Base-by-base conservation (phyloP, 768 basidiomycete genomes). In the Termitomyces sp. region DNA sequence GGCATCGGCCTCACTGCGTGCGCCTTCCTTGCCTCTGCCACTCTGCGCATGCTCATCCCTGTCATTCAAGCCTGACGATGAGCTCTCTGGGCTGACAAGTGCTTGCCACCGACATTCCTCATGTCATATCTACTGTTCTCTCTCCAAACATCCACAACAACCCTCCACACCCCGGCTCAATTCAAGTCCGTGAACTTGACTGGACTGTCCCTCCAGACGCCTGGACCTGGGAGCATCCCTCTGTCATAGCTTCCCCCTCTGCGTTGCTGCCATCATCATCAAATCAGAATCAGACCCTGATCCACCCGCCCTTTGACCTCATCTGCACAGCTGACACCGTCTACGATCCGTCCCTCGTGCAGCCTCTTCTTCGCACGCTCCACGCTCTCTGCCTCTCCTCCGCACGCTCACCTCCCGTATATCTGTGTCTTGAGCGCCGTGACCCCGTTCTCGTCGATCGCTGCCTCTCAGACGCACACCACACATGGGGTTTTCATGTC, bases 321-420 rank as follows among this genome's bases (percentile, higher is more conserved):
- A 84, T 97, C 60, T 67, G 88, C 51, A 83, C 90, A 11, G 85
- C 93, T 51, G 93, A 96, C 69, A 95, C 93, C 0, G 71, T 94
- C 38, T 95, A 93, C 67, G 66, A 74, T 26, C 63, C 74, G 2
- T 71, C 77, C 3, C 83, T 94, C 45, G 68, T 85, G 34, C 64
- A 74, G 15, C 92, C 90, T 0, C 81, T 95, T 48, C 77, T 93
- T 24, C 78, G 82, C 52, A 82, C 90, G 17, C 68, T 93, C 5
- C 78, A 78, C 38, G 71, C 73, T 22, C 70, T 91, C 19, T 79
- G 77, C 64, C 66, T 62, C 7, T 51, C 66, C 44, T 81, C 80
- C 34, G 51, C 64, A 35, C 72, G 71, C 35, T 59, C 69, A 35
- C 83, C 87, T 0, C 72, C 76, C 0, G 69, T 87, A 41, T 82